Evolutionary conservation across 805 yeast species (phyloP).

Genomic region (Tetrapisispora namnaoensis): DNA sequence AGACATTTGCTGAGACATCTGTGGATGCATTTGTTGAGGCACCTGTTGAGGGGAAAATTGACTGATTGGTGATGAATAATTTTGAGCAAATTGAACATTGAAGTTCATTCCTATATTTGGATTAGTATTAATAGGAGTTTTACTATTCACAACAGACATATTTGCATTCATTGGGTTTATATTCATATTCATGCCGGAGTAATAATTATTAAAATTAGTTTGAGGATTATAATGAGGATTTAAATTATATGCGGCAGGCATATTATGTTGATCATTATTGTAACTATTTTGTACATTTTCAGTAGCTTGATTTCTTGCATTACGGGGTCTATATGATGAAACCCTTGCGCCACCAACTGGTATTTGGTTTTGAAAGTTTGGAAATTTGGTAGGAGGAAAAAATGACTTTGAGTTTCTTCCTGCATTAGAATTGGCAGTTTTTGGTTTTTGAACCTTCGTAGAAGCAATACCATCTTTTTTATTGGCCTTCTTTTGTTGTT

Average conservation of each 20-base stretch:
- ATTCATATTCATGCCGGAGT: not conserved
- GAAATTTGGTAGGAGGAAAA: constrained; percentile 8
- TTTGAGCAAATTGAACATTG: not conserved
- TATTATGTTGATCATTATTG: not conserved
- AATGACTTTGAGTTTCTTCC: not conserved
- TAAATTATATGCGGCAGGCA: not conserved
- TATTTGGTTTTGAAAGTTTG: constrained; percentile 1
- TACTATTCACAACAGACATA: not conserved
- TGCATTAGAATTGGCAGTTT: constrained; percentile 6
- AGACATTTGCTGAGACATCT: too few species aligned
- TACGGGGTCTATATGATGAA: not conserved
- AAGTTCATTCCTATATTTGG: not conserved
- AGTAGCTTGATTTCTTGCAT: not conserved
- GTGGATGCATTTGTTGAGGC: too few species aligned
- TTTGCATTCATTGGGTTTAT: not conserved
- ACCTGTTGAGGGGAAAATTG: not conserved
- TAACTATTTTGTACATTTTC: not conserved
- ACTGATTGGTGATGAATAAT: not conserved
- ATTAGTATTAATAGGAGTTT: not conserved
- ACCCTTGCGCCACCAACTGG: not conserved
- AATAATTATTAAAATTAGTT: not conserved
- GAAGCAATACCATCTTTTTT: constrained; percentile 9
- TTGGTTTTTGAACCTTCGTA: constrained; percentile 13
- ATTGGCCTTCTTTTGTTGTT: constrained; percentile 45
- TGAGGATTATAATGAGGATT: not conserved